Conservation (phyloP, 495 filamentous ascomycete species). For the Collariella sp. region DNA sequence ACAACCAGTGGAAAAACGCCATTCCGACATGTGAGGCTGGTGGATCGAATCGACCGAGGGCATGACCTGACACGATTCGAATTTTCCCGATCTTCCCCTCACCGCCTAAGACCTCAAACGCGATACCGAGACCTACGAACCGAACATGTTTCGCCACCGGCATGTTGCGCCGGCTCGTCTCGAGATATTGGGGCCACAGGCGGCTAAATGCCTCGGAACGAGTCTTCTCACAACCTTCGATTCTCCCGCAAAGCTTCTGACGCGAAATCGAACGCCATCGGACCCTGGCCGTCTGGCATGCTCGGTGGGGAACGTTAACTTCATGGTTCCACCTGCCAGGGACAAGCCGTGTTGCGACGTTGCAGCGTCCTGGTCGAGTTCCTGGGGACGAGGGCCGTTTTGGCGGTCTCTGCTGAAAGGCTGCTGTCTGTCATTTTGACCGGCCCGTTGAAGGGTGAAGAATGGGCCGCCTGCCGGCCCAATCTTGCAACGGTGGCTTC, state of each 20-base stretch:
- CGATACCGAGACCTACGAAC: not conserved
- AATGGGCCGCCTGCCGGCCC: not conserved
- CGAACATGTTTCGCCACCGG: slow-evolving; percentile 8
- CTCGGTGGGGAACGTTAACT: slow-evolving; percentile 5
- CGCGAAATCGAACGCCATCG: not conserved
- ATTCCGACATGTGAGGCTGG: too few species aligned
- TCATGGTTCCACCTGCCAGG: slow-evolving; percentile 1
- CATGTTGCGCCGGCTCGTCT: not conserved
- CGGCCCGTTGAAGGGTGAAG: not conserved
- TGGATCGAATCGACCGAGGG: not conserved
- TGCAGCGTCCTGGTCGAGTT: slow-evolving; percentile 6
- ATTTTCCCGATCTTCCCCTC: not conserved
- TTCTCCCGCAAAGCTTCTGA: not conserved
- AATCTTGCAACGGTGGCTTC: not conserved
- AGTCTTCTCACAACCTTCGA: not conserved
- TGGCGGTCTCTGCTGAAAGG: slow-evolving; percentile 10
- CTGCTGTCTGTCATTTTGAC: slow-evolving; percentile 12
- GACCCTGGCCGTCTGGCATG: not conserved
- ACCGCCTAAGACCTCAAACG: not conserved
- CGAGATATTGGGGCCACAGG: not conserved
- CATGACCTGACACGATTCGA: not conserved
- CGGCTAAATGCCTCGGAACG: slow-evolving; percentile 16
- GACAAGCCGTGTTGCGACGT: slow-evolving; percentile 2
- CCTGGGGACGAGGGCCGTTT: slow-evolving; percentile 5
- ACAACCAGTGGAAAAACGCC: too few species aligned